Evolutionary conservation across 1,284 basidiomycete species (phyloP).

Genomic region (Austroboletus niveus): DNA sequence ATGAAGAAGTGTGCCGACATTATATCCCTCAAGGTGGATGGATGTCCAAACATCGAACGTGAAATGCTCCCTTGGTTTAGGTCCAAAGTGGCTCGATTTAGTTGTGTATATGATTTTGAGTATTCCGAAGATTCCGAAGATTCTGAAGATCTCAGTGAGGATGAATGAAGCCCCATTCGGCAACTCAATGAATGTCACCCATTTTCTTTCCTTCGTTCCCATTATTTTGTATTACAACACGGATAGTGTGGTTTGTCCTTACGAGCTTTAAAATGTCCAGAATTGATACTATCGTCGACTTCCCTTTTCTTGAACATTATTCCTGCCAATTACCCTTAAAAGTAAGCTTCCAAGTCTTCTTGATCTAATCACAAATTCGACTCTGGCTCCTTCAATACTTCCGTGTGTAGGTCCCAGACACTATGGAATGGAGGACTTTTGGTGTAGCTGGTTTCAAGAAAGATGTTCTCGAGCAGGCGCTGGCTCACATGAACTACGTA

Average conservation of each 20-base stretch:
- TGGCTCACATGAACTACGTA: neutral
- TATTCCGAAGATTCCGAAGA: constrained; percentile 28
- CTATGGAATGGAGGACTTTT: constrained; percentile 44
- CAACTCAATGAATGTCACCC: no score
- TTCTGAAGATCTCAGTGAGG: neutral
- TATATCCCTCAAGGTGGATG: constrained; percentile 48
- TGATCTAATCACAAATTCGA: no score
- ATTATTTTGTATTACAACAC: no score
- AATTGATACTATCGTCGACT: no score
- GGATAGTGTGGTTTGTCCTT: no score
- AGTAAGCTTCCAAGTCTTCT: no score
- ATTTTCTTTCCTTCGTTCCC: no score
- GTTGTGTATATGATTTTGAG: constrained; percentile 52
- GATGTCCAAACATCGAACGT: constrained; percentile 53
- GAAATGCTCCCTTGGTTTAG: constrained; percentile 61
- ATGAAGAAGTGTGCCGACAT: constrained; percentile 31
- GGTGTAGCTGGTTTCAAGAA: constrained; percentile 43
- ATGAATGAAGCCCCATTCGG: neutral
- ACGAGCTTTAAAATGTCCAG: no score
- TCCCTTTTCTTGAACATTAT: no score
- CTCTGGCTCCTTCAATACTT: no score
- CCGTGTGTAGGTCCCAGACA: no score
- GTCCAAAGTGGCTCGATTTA: constrained; percentile 48
- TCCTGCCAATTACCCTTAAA: no score
- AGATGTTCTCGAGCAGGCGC: constrained; percentile 32